A percentile compares a stretch with the other conserved stretches of the same genome.
Conservation (phyloP, 129 eudicot genomes). For the Ambrosia artemisiifolia region DNA sequence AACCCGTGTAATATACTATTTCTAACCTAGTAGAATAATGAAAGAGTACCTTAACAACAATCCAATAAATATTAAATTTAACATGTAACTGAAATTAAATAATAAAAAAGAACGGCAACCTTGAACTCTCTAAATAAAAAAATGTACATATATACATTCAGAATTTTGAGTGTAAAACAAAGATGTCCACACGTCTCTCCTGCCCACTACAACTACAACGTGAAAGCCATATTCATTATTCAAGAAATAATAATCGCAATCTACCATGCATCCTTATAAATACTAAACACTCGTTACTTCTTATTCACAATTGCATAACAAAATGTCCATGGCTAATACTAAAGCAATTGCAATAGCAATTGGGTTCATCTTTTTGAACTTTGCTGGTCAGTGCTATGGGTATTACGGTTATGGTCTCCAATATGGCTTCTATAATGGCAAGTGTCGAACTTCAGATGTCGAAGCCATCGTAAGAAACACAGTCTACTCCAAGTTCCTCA, state of each 20-base stretch:
- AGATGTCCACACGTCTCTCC: slow-evolving; percentile 15
- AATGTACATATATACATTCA: neutral
- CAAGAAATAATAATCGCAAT: neutral
- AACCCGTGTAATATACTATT: too few species aligned
- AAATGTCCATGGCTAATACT: slow-evolving; percentile 5
- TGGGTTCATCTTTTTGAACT: slow-evolving; percentile 30
- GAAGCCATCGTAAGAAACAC: slow-evolving; percentile 41
- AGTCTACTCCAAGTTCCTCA: slow-evolving; percentile 8
- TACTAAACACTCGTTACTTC: neutral
- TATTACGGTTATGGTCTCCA: slow-evolving; percentile 26
- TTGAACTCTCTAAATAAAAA: neutral
- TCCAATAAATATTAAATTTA: neutral
- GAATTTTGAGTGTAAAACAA: neutral
- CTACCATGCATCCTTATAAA: slow-evolving; percentile 14
- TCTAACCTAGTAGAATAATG: too few species aligned
- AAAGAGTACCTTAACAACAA: too few species aligned
- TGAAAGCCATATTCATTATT: slow-evolving; percentile 9
- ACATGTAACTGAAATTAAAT: neutral
- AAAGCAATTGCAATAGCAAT: slow-evolving; percentile 19
- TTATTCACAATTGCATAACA: slow-evolving; percentile 6
- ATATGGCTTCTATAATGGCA: slow-evolving; percentile 50
- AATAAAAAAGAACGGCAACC: neutral
- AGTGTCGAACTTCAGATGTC: slow-evolving; percentile 38
- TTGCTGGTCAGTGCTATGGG: slow-evolving; percentile 30
- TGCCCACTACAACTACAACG: slow-evolving; percentile 8